Evolutionary conservation across 2,329 filamentous ascomycete species (phyloP), one percentile per base, ranked within the genome.

Genomic region (Diplodia intermedia): DNA sequence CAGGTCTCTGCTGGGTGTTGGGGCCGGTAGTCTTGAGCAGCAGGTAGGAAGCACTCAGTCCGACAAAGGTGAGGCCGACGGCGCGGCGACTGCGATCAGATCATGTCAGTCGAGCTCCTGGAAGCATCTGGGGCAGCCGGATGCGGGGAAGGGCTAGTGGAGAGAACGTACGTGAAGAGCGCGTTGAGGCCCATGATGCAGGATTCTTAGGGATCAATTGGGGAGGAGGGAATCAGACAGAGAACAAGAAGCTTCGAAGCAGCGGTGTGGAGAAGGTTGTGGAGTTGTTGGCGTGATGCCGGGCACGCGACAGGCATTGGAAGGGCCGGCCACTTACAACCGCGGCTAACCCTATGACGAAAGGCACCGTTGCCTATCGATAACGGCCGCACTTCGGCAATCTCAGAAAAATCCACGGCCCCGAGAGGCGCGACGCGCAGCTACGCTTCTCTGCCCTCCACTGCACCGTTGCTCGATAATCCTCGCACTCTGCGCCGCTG

Each of bases 21-120:
- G 77, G 49, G 2, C 73, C 68, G 52, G 70, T 74, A 26, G 76
- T 75, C 66, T 76, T 79, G 29, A 79, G 33, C 40, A 76, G 71
- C 55, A 78, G 67, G 65, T 76, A 78, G 7, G 76, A 74, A 55
- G 75, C 73, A 26, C 75, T 73, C 18, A 80, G 70, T 7, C 77
- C 75, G 20, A 75, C 33, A 11, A 76, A 53, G 36, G 76, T 76
- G 52, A 79, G 66, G 52, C 78, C 61, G 7, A 75, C 69, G 53
- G 73, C 77, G 65, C 77, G 78, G 55, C 75, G 71, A 55, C 78
- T 79, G 36, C 26, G 50, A 33, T 47, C 63, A 66, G 18, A 31
- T 26, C 36, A 56, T 56, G 63, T 66, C 63, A 66, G 52, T 66
- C 33, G 55, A 53, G 47, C 20, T 14, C n/a, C 40, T 11, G 15